These are phyloP conservation scores for Solanum arcanum DNA, from an alignment of 257 asterid genomes.

Conservation along the genomic window DNA sequence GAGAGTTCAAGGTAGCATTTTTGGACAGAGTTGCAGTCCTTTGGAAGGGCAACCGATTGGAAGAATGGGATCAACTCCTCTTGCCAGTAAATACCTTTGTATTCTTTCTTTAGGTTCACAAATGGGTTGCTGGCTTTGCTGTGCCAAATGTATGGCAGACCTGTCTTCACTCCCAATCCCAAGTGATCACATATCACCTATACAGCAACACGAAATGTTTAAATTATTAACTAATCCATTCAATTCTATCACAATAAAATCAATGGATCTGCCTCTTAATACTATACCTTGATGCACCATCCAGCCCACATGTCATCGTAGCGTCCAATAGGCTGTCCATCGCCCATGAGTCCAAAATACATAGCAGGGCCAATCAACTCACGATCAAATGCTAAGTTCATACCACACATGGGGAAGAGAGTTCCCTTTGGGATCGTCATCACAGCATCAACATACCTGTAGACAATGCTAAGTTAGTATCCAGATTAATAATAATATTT, in stretches of 20 bases:
- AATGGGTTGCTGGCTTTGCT: slow-evolving; percentile 70
- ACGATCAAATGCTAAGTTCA: slow-evolving; percentile 53
- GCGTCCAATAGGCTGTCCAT: slow-evolving; percentile 69
- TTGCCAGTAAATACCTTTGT: slow-evolving; percentile 68
- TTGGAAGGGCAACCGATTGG: slow-evolving; percentile 31
- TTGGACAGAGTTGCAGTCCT: slow-evolving; percentile 39
- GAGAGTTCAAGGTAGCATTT: slow-evolving; percentile 51
- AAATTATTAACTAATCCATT: too few relatives aligned
- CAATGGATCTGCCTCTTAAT: background rate
- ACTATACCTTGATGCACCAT: slow-evolving; percentile 52
- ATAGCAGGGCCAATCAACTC: slow-evolving; percentile 63
- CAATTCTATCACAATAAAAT: background rate
- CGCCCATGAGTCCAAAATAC: slow-evolving; percentile 76
- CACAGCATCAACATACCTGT: slow-evolving; percentile 55
- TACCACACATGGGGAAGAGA: slow-evolving; percentile 68
- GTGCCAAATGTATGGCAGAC: slow-evolving; percentile 62
- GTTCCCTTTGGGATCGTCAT: slow-evolving; percentile 60
- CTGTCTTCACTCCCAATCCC: slow-evolving; percentile 47
- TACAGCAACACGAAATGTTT: background rate
- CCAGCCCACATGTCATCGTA: slow-evolving; percentile 81
- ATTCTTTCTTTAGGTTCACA: slow-evolving; percentile 56
- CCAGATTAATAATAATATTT: background rate
- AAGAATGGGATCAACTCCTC: slow-evolving; percentile 58
- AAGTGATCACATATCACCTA: slow-evolving; percentile 58
- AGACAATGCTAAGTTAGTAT: background rate